Base-by-base conservation (phyloP, 176 grass and related monocot species). In the Chrysopogon serrulatus region DNA sequence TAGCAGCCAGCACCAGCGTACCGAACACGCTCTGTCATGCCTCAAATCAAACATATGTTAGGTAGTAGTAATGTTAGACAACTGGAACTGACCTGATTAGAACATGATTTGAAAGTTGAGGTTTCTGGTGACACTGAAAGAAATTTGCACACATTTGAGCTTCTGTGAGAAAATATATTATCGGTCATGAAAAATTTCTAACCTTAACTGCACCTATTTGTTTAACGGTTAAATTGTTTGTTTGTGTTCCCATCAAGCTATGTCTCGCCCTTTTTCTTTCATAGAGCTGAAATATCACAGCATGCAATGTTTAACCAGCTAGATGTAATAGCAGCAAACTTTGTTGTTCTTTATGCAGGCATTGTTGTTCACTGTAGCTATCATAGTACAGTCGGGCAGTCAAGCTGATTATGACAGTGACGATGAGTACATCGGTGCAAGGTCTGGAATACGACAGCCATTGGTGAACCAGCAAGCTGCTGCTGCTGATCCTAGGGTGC, bases 371-470 rank as follows among this genome's bases (percentile, higher is more conserved):
- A 83, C 92, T 32, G 68, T 98, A 68, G 91, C 93, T 84, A 85
- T 95, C 72, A 90, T 92, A 77, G 96, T 95, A 68, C 88, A 87
- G 80, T 85, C 85, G 15, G 76, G 61, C 60, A 98, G 93, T 63
- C 89, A 87, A 74, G 79, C 77, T 57, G 93, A 98, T 24, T 94
- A 95, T 31, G 88, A 90, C 65, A 92, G 91, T 68, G 96, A 95
- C 41, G 93, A 98, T 59, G 96, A 95, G 53, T 95, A 88, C 78
- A 85, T 95, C 8, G 64, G 48, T 8, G 71, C 31, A 17, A 91
- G 87, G 72, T 85, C 87, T 27, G 79, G 76, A 56, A 67, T 56
- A 45, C 86, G 68, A 26, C 91, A 98, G 77, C 96, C 93, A 8
- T 74, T 98, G 80, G 76, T 95, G 77, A 92, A 86, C 54, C 90